Evolutionary conservation across 2,329 filamentous ascomycete genomes (phyloP), one percentile per base, ranked within the genome.

Genomic region (Phialophora expanda): DNA sequence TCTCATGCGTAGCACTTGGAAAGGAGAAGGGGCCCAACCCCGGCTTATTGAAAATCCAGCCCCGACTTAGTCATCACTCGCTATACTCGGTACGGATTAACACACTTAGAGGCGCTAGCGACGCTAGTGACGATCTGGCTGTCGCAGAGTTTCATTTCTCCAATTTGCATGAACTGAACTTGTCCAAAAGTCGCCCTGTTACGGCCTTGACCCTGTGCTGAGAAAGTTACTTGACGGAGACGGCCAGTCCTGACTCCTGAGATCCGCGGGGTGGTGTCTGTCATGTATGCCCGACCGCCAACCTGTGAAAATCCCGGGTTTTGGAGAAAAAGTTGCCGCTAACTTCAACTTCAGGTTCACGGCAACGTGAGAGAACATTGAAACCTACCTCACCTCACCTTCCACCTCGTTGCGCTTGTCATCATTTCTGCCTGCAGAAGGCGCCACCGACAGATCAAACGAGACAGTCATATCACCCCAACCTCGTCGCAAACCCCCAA

Each of bases 101-200:
- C 38, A 3, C 14, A 38, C 30, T 26, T 20, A 8, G 17, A n/a
- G 48, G 24, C 56, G 58, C 48, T 61, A 61, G 50, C 6, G 17
- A n/a, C 44, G 58, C 48, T 22, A 61, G 50, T 30, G 50, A 30
- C 44, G 30, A 53, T 61, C 58, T 61, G 53, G 53, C 51, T 55
- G 57, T 34, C 46, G 58, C 48, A 61, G 58, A 53, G 58, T 53
- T 61, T 61, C 58, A 53, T 38, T 51, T 51, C 46, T 51, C 46
- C 58, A 61, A 61, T 22, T 32, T 22, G 48, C 53, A 30, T 55
- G 26, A 55, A 34, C n/a, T 28, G 28, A 30, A 53, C 20, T 54
- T 32, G 56, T 59, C 26, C 56, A 24, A 59, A 48, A 59, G 28
- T 59, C 41, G 44, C 56, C 14, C 44, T 59, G 38, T 46, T 28